phyloP scores from a whole-genome alignment of 164 flowering plant genomes.

The Paratinospora sagittata region DNA sequence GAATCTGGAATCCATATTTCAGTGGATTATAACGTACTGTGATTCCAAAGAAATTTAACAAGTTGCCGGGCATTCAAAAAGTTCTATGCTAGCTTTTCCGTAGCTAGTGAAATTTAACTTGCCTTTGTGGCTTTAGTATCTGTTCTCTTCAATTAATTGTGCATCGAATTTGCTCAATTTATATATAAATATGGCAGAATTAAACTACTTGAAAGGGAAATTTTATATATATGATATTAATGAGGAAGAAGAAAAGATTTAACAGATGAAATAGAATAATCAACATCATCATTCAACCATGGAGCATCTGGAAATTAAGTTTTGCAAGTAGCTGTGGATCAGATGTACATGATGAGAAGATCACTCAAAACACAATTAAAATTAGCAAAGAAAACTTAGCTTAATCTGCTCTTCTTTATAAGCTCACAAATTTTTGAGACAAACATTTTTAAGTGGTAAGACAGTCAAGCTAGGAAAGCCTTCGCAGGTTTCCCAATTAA shows the following conservation, averaged over 20 bases:
- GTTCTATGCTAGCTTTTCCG: neutral
- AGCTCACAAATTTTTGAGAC: neutral
- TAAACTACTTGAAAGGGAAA: neutral
- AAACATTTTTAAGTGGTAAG: neutral
- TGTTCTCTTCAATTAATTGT: neutral
- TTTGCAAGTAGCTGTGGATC: neutral
- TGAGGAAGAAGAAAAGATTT: too few relatives aligned
- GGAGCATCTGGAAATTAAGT: neutral
- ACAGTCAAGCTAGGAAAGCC: too few relatives aligned
- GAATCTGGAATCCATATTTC: neutral
- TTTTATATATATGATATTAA: neutral
- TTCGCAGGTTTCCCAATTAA: neutral
- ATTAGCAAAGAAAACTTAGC: neutral
- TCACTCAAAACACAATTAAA: neutral
- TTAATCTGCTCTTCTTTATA: neutral
- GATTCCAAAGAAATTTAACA: neutral
- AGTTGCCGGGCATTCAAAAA: neutral
- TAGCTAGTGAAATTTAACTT: neutral
- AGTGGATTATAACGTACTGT: constrained; percentile 1
- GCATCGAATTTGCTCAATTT: neutral
- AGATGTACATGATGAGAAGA: neutral
- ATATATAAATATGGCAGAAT: neutral
- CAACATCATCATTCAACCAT: neutral
- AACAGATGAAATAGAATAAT: neutral
- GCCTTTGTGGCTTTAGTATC: neutral